These are phyloP conservation scores for Aureobasidium sp. DNA, from an alignment of 2,329 filamentous ascomycete species.

Conservation along the genomic window DNA sequence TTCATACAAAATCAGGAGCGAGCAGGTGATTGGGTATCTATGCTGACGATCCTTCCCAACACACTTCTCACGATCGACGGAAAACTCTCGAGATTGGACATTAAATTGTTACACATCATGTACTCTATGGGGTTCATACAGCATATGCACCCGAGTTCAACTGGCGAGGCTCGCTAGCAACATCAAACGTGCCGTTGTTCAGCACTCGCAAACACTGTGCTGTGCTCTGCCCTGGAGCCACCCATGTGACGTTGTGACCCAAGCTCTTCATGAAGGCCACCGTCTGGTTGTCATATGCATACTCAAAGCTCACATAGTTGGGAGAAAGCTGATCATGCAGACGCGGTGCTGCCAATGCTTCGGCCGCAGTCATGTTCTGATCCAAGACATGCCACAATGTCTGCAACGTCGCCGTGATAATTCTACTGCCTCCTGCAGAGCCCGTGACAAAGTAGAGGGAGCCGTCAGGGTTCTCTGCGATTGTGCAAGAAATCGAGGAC, in stretches of 20 bases:
- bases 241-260: slow-evolving; percentile 68
- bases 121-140: slow-evolving; percentile 28
- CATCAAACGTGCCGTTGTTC: slow-evolving; percentile 65
- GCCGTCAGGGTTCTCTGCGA: slow-evolving; percentile 61
- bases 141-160: slow-evolving; percentile 60
- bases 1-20: neutral
- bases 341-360: slow-evolving; percentile 60
- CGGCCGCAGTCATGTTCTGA: slow-evolving; percentile 49
- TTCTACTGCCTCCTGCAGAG: slow-evolving; percentile 73
- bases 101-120: neutral
- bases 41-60: neutral
- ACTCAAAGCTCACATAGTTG: slow-evolving; percentile 61
- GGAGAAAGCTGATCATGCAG: slow-evolving; percentile 80
- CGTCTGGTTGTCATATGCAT: slow-evolving; percentile 57
- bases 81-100: neutral
- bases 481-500: slow-evolving; percentile 73
- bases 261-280: slow-evolving; percentile 54
- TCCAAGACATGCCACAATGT: slow-evolving; percentile 68
- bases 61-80: neutral
- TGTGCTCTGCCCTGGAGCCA: slow-evolving; percentile 56
- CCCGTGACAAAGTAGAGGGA: slow-evolving; percentile 63
- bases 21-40: neutral
- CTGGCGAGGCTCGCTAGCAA: slow-evolving; percentile 70
- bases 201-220: slow-evolving; percentile 63
- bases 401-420: slow-evolving; percentile 73